Evolutionary conservation across 2,329 filamentous ascomycete species (phyloP).

Genomic region (Colletotrichum theobromicola): DNA sequence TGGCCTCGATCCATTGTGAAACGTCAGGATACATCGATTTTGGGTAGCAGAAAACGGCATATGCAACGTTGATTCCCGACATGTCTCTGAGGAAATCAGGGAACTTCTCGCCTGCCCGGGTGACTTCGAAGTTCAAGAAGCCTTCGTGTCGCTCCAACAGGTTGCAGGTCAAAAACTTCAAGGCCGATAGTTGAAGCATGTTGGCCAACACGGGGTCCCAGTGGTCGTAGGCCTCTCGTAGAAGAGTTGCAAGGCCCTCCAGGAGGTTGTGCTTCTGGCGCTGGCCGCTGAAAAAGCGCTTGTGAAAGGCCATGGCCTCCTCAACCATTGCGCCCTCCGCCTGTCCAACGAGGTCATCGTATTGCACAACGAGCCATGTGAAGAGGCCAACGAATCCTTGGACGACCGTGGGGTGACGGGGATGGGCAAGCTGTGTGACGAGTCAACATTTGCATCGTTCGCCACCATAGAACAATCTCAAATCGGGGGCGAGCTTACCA

Average conservation of each 20-base stretch:
- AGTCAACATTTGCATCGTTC: not conserved
- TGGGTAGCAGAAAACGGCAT: slow-evolving; percentile 27
- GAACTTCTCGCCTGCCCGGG: slow-evolving; percentile 21
- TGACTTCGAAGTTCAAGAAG: slow-evolving; percentile 23
- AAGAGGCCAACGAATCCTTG: slow-evolving; percentile 26
- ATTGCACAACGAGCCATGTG: slow-evolving; percentile 27
- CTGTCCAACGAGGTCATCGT: slow-evolving; percentile 26
- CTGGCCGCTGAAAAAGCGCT: slow-evolving; percentile 24
- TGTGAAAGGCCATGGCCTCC: slow-evolving; percentile 21
- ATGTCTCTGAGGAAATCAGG: slow-evolving; percentile 25
- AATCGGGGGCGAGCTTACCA: not conserved
- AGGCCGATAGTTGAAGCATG: slow-evolving; percentile 23
- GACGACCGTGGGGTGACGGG: slow-evolving; percentile 19
- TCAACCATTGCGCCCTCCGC: slow-evolving; percentile 22
- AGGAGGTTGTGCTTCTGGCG: slow-evolving; percentile 23
- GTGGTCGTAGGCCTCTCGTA: slow-evolving; percentile 24
- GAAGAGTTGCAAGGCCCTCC: slow-evolving; percentile 15
- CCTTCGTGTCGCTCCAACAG: slow-evolving; percentile 25
- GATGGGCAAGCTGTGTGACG: slow-evolving; percentile 24
- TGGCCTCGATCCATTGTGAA: slow-evolving; percentile 23
- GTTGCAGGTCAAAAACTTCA: slow-evolving; percentile 27
- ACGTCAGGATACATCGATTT: slow-evolving; percentile 23
- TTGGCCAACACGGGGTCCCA: slow-evolving; percentile 25
- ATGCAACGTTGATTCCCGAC: slow-evolving; percentile 25
- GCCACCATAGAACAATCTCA: not conserved